Evolutionary conservation across 257 asterid species (phyloP).

Genomic region (Solanum chiquidenum): DNA sequence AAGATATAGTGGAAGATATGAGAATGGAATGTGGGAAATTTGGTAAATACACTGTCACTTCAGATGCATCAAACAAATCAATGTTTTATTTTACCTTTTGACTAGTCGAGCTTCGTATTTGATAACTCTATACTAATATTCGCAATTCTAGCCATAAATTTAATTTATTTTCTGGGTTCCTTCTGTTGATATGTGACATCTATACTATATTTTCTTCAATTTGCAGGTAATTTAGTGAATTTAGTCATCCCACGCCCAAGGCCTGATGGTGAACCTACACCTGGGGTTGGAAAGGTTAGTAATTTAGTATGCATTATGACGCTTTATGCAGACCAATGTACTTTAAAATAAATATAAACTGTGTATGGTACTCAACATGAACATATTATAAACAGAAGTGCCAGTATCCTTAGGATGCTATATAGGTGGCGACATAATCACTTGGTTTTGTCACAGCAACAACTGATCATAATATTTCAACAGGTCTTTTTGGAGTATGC

Average conservation of each 20-base stretch:
- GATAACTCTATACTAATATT: background rate
- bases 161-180: background rate
- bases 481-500: conserved; percentile 45
- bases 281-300: conserved; percentile 96
- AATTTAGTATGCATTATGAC: background rate
- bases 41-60: conserved; percentile 11
- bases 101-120: background rate
- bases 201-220: background rate
- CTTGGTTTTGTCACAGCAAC: background rate
- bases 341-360: background rate
- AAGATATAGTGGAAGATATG: conserved; percentile 86
- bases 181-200: background rate
- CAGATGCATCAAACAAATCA: background rate
- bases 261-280: conserved; percentile 52
- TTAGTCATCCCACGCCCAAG: conserved; percentile 78
- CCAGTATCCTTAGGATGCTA: background rate
- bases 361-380: background rate
- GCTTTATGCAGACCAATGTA: background rate
- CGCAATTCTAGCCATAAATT: background rate
- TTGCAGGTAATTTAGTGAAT: conserved; percentile 71
- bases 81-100: background rate
- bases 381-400: background rate
- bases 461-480: background rate
- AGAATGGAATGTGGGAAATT: conserved; percentile 77
- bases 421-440: background rate